Evolutionary conservation across 2,329 filamentous ascomycete genomes (phyloP), one percentile per base, ranked within the genome.

Genomic region (Trematosphaeria pertusa): DNA sequence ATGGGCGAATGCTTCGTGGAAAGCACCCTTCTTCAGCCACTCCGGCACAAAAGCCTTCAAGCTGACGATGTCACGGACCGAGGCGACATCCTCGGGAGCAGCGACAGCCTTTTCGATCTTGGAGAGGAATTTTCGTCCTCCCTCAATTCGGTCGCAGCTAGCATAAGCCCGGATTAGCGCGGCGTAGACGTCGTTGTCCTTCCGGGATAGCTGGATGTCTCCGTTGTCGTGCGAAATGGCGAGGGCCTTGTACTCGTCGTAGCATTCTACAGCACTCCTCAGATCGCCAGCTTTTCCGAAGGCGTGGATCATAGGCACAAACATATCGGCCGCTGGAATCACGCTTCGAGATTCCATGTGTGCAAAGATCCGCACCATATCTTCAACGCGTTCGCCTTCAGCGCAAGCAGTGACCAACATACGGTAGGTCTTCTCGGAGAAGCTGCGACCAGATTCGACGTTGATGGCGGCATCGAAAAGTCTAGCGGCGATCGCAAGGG

Each of bases 251-350:
- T 97, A 97, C 73, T 96, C 90, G 56, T 95, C 93, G 75, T 97
- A 99, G 73, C 91, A 91, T 70, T 96, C 91, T 5, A 97, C 89
- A 15, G 92, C 94, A 59, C 89, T 95, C 61, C 86, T 81, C 34
- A 97, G 76, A 67, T 97, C 91, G 38, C 91, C 89, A 9, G 82
- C 83, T 32, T 83, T 82, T 50, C 90, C 90, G 67, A 96, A 97
- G 0, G 92, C 91, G n/a, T 88, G 86, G 69, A 99, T 97, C 89
- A 99, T 96, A 14, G 87, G 83, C 1, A 91, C 88, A 74, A 96
- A 97, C 41, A 93, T 89, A 35, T 87, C 85, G 5, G 91, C 87
- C 48, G 87, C 86, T 0, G 93, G 90, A 12, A 84, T 81, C 17
- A 90, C 83, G 46, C 86, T 86, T 59, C 83, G 86, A 26, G 81